Base-by-base conservation (phyloP, 176 grass and related monocot species). In the Aegilops sharonensis region DNA sequence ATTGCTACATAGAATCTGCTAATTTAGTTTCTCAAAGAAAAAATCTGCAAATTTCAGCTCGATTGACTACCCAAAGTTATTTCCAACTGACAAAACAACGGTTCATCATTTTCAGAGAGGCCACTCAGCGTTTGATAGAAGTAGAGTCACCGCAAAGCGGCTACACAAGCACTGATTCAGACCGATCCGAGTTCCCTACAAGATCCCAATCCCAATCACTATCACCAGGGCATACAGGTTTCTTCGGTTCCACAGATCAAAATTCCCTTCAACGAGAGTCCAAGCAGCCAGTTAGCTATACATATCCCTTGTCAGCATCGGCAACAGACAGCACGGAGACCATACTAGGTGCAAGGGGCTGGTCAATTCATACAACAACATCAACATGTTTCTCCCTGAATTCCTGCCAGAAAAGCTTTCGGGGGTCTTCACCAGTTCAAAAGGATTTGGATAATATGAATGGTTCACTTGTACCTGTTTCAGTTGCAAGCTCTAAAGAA, bases 51-150 rank as follows among this genome's bases (percentile, higher is more conserved):
- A 86, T 87, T 43, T 66, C 13, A 64, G 34, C 56, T 50, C 15
- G 21, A 81, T 62, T 15, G 80, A 64, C 8, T 35, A n/a, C 35
- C 52, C 8, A 17, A 29, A 20, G 35, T 30, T 64, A 56, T 56
- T 56, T 72, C 14, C 27, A 72, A 50, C 34, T 89, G 50, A 73
- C 81, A 68, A 82, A 77, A 34, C 14, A 42, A 42, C 2, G 12
- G 59, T 78, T 56, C 5, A 11, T 59, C 35, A 74, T 47, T 79
- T 77, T 85, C 59, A 93, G 91, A 85, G 91, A 93, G 68, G 50
- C 91, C 72, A 50, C 36, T 82, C 50, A 61, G 60, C 57, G 78
- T 25, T 50, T 3, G 39, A 4, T 25, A 37, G 80, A 78, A 84
- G 64, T 77, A 56, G 47, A 70, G 20, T 88, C 89, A 77, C 86